Conservation (phyloP, 345 rosid genomes). For the Salix arbutifolia region DNA sequence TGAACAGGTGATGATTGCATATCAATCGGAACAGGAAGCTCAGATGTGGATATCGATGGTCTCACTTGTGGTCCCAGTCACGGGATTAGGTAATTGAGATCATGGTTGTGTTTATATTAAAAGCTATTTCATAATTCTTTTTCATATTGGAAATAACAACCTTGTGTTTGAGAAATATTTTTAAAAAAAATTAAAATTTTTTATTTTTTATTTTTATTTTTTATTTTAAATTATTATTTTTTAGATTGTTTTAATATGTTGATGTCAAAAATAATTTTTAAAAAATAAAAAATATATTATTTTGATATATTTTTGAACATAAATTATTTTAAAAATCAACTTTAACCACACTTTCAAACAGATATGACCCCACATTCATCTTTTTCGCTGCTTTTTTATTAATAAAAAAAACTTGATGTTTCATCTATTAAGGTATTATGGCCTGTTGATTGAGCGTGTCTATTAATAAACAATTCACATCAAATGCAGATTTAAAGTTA, state of each 20-base stretch:
- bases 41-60: conserved; percentile 25
- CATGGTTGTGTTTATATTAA: neutral
- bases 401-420: neutral
- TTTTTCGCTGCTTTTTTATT: neutral
- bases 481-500: neutral
- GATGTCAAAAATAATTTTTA: too few relatives aligned
- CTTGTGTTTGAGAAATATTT: too few relatives aligned
- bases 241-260: too few relatives aligned
- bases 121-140: too few relatives aligned
- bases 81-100: conserved; percentile 23
- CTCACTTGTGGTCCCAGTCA: conserved; percentile 38
- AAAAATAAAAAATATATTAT: too few relatives aligned
- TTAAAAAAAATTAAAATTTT: too few relatives aligned
- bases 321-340: too few relatives aligned
- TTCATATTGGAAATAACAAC: too few relatives aligned
- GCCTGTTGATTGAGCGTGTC: neutral
- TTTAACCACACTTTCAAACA: too few relatives aligned
- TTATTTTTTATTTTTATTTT: too few relatives aligned
- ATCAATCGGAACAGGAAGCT: conserved; percentile 30
- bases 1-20: conserved; percentile 33
- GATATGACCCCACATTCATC: neutral
- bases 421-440: neutral
- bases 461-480: neutral
- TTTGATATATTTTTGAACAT: too few relatives aligned
- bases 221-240: too few relatives aligned